Evolutionary conservation across 139 green algal species (phyloP).

Genomic region (Ettlia oleoabundans): DNA sequence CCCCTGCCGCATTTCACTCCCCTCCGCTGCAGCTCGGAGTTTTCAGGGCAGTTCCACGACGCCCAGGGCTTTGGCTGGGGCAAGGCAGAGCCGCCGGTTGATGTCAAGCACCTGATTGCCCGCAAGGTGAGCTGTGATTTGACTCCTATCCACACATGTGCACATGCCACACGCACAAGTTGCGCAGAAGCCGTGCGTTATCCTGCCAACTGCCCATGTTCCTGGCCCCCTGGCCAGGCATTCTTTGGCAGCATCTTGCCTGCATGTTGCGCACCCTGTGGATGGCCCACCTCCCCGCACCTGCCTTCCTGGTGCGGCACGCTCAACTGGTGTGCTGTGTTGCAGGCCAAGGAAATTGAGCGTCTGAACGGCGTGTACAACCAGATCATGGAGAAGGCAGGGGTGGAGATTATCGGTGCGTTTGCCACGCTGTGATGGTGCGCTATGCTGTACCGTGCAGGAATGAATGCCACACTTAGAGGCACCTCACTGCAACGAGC

Average conservation of each 20-base stretch:
- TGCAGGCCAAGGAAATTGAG: slow-evolving; percentile 89
- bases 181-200: too few species aligned
- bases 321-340: not conserved
- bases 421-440: too few species aligned
- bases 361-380: slow-evolving; percentile 93
- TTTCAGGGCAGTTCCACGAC: slow-evolving; percentile 84
- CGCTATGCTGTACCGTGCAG: too few species aligned
- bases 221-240: not conserved
- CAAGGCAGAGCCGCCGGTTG: slow-evolving; percentile 34
- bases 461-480: too few species aligned
- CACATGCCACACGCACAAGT: too few species aligned
- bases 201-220: not conserved
- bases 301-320: not conserved
- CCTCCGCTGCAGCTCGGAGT: slow-evolving; percentile 67
- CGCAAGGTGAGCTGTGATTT: slow-evolving; percentile 63
- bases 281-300: not conserved
- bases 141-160: too few species aligned
- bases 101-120: slow-evolving; percentile 58
- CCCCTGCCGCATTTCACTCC: not conserved
- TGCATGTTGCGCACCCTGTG: not conserved
- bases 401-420: slow-evolving; percentile 61
- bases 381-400: slow-evolving; percentile 82
- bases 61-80: slow-evolving; percentile 88
- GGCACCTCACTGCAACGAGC: too few species aligned
- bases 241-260: not conserved